Percentiles rank a stretch among this genome's conserved stretches.
Evolutionary conservation across 306 rosid genomes (phyloP).

Genomic region (Inga leiocalycina): DNA sequence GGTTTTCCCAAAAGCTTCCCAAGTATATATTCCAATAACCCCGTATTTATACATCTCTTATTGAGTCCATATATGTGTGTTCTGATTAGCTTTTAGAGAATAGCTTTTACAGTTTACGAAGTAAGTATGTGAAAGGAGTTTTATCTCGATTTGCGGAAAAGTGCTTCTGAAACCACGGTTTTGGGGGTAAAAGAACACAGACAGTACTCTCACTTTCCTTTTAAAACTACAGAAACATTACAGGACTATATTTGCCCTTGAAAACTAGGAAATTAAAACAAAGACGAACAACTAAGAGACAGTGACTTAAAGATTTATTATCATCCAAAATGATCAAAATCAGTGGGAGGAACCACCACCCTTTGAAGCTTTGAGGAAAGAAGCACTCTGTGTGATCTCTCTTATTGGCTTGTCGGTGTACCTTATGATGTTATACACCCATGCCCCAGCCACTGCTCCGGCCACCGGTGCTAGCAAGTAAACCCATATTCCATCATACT

Average conservation of each 20-base stretch:
- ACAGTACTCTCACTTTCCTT: background rate
- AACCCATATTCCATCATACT: constrained; percentile 67
- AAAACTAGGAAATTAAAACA: background rate
- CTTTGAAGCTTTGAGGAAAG: constrained; percentile 50
- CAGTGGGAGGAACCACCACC: constrained; percentile 8
- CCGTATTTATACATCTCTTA: background rate
- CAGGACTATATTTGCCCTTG: background rate
- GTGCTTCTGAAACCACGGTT: too few relatives aligned
- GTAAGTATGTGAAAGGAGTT: too few relatives aligned
- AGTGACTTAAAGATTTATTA: background rate
- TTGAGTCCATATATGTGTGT: background rate
- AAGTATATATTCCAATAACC: background rate
- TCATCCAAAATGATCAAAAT: background rate
- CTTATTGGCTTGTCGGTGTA: constrained; percentile 66
- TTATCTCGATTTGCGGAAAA: too few relatives aligned
- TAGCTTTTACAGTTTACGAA: too few relatives aligned
- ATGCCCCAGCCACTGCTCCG: constrained; percentile 71
- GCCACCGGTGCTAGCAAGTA: constrained; percentile 50
- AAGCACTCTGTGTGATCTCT: constrained; percentile 67
- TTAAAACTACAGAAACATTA: background rate
- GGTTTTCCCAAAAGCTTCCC: background rate
- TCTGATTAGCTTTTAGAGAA: too few relatives aligned
- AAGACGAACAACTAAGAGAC: background rate
- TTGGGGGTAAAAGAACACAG: too few relatives aligned
- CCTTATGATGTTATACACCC: constrained; percentile 65